A percentile compares a stretch with the other conserved stretches of the same genome.
phyloP scores from a whole-genome alignment of 2,329 filamentous ascomycete species.

The Geosmithia flava region DNA sequence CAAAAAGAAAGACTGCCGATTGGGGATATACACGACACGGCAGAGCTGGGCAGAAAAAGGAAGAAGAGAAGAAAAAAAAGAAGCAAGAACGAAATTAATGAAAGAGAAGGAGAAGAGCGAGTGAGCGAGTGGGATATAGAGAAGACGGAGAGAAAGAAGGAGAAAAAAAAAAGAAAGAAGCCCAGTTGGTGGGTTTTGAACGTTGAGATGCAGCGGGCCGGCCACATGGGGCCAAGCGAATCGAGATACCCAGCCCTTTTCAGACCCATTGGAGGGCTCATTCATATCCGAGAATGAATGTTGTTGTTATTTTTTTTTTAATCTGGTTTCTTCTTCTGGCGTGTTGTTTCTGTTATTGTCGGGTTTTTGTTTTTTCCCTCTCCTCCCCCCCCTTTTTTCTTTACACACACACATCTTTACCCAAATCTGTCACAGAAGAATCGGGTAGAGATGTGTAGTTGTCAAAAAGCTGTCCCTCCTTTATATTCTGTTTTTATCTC shows the following conservation, averaged over 20 bases:
- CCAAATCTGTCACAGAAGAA: too few relatives aligned
- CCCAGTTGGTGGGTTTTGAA: not conserved
- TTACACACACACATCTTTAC: too few relatives aligned
- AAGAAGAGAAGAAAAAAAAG: not conserved
- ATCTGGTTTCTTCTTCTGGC: not conserved
- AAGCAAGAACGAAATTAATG: not conserved
- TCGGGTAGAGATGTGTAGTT: too few relatives aligned
- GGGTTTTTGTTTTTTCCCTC: not conserved
- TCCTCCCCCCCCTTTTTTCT: too few relatives aligned
- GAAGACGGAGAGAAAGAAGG: not conserved
- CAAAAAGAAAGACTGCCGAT: not conserved
- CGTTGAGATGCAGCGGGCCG: not conserved
- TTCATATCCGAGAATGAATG: constrained; percentile 18
- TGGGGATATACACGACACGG: not conserved
- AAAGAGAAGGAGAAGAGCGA: not conserved
- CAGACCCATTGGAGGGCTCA: constrained; percentile 16
- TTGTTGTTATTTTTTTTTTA: constrained; percentile 4
- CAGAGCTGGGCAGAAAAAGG: not conserved
- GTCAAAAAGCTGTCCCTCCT: too few relatives aligned
- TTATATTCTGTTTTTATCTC: too few relatives aligned
- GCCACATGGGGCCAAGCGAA: constrained; percentile 3
- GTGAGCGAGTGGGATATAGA: not conserved
- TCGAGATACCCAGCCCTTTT: constrained; percentile 26
- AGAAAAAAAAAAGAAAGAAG: not conserved
- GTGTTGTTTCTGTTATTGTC: not conserved